A percentile compares a stretch with the other conserved stretches of the same genome.
Conservation (phyloP, 345 rosid species). For the Sisymbrium irio region DNA sequence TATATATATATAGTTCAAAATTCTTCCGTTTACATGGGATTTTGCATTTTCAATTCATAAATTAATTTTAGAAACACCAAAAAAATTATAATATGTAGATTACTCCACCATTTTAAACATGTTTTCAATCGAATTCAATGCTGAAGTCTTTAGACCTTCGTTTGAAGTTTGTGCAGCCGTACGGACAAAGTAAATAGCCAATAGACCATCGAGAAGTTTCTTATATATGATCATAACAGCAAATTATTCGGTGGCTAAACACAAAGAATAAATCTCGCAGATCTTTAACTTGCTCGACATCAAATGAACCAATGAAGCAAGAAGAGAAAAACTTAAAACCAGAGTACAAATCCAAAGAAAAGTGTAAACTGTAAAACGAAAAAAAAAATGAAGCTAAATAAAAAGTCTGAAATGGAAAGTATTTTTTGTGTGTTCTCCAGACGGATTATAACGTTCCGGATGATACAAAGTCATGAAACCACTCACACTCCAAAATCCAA, state of each 20-base stretch:
- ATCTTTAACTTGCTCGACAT: slow-evolving; percentile 17
- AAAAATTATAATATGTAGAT: no score
- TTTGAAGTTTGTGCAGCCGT: not conserved
- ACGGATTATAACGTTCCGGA: slow-evolving; percentile 21
- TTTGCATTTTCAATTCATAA: not conserved
- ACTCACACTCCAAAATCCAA: slow-evolving; percentile 13
- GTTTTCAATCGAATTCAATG: not conserved
- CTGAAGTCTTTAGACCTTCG: not conserved
- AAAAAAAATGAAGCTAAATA: not conserved
- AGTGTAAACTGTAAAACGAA: not conserved
- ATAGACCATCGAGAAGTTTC: no score
- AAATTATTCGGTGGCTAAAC: no score
- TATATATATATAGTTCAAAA: no score
- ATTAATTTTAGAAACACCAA: no score
- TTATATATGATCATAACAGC: not conserved
- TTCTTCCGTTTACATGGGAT: not conserved
- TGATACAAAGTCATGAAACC: slow-evolving; percentile 18
- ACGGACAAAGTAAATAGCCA: not conserved
- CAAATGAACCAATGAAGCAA: slow-evolving; percentile 17
- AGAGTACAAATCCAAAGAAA: slow-evolving; percentile 18
- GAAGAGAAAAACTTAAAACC: not conserved
- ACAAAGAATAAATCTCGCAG: not conserved
- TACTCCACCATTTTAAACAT: no score
- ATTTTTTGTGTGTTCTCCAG: not conserved
- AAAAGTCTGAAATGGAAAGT: not conserved